Evolutionary conservation across 2,329 filamentous ascomycete genomes (phyloP), one percentile per base, ranked within the genome.

Genomic region (Colletotrichum chlorophyti): DNA sequence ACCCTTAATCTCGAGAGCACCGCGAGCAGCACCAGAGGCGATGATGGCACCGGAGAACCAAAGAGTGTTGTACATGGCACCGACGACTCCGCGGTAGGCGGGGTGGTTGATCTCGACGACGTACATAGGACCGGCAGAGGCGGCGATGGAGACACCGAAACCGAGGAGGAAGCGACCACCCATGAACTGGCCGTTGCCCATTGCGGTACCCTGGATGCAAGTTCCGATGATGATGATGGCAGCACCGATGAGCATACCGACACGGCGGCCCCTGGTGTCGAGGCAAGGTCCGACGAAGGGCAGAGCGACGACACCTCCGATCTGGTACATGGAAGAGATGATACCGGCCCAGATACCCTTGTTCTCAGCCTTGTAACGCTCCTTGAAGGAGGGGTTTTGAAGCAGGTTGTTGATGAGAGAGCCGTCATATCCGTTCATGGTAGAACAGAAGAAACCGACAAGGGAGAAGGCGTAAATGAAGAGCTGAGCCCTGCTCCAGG

Each of bases 121-220:
- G 63, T 80, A 80, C 53, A 76, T 75, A 6, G 79, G 79, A 1
- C 77, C 79, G 6, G 79, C 77, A 2, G 76, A 73, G 1, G 76
- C 74, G 15, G 76, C 75, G 60, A 82, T 76, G 37, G 76, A 74
- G 23, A 80, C 78, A 49, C 79, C 79, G 60, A 87, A 87, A 50
- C 85, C 85, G 3, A 88, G 79, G 17, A 88, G 70, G 70, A 88
- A 87, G 24, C 84, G 79, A n/a, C 84, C 84, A 38, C 78, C 79
- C 69, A 82, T 78, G 64, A 81, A 82, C 54, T 79, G 76, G 9
- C 69, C 69, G 58, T 65, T 68, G 53, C 43, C 66, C 50, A 66
- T 66, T 54, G 74, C 72, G 1, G 76, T 73, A n/a, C 71, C 76
- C 58, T 81, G 79, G 46, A 82, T 74, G 53, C 77, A 70, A 24